These are phyloP conservation scores for Alternaria triticimaculans DNA, from an alignment of 2,329 filamentous ascomycete species.

Conservation along the genomic window DNA sequence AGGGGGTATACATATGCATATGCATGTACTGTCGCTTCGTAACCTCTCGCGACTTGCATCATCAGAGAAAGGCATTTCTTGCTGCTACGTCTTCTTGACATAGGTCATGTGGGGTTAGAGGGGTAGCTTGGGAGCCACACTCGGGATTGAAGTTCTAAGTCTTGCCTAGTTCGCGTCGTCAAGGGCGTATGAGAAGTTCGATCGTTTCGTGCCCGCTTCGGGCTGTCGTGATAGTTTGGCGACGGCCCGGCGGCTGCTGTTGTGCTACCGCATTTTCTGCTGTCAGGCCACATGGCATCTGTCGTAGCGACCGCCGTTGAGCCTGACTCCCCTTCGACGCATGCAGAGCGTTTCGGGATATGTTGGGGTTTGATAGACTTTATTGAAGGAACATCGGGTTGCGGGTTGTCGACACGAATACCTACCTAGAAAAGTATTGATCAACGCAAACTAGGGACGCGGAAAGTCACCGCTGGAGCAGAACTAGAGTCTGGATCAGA, in stretches of 20 bases:
- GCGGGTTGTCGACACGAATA: background rate
- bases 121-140: background rate
- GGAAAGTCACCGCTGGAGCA: background rate
- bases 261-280: background rate
- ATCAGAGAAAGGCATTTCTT: background rate
- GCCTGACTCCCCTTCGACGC: background rate
- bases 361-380: background rate
- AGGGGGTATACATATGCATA: background rate
- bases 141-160: background rate
- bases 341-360: background rate
- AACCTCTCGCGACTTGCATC: background rate
- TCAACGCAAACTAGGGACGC: background rate
- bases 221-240: background rate
- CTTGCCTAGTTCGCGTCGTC: background rate
- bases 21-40: background rate
- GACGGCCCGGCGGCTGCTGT: background rate
- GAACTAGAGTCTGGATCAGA: background rate
- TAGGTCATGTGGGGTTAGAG: background rate
- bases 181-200: background rate
- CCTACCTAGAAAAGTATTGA: background rate
- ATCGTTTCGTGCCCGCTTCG: background rate
- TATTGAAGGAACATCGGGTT: background rate
- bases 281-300: slow-evolving; percentile 1
- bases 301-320: background rate
- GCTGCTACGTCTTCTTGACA: background rate